Percentiles rank a stretch among this genome's conserved stretches.
These are phyloP conservation scores for Coccomyxa sp. DNA, from an alignment of 139 green algal species.

Conservation along the genomic window DNA sequence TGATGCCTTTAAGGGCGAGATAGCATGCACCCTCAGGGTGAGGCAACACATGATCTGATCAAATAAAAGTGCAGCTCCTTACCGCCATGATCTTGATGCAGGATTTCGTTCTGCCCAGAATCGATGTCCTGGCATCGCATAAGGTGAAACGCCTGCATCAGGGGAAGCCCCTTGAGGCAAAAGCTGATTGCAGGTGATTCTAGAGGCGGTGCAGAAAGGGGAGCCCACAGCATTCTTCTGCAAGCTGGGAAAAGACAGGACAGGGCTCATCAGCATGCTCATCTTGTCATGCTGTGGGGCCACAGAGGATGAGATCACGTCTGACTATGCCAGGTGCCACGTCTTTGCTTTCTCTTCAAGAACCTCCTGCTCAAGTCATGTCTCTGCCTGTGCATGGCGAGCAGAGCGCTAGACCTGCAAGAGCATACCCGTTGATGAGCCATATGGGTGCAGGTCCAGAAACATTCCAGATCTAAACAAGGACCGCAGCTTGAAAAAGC, in stretches of 20 bases:
- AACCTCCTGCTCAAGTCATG: too few relatives aligned
- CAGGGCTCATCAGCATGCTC: constrained; percentile 57
- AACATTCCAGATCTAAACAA: not conserved
- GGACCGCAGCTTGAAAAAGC: not conserved
- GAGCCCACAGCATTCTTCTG: constrained; percentile 68
- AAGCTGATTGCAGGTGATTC: constrained; percentile 39
- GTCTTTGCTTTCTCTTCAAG: too few relatives aligned
- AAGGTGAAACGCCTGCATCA: too few relatives aligned
- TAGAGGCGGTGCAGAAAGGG: constrained; percentile 13
- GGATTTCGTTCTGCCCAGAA: not conserved
- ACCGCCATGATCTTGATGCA: not conserved
- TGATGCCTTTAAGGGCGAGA: not conserved
- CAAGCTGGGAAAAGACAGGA: constrained; percentile 72
- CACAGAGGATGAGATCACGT: constrained; percentile 43
- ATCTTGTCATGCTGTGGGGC: constrained; percentile 51
- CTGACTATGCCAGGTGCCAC: constrained; percentile 46
- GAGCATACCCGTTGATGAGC: not conserved
- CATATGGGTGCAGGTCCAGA: not conserved
- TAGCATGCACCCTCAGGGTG: not conserved
- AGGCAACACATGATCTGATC: too few relatives aligned
- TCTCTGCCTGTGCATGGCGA: too few relatives aligned
- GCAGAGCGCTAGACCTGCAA: too few relatives aligned
- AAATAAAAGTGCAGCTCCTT: not conserved
- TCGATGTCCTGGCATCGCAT: not conserved
- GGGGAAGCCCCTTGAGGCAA: too few relatives aligned